phyloP scores from a whole-genome alignment of 1,284 basidiomycete species.

The Rhodotorula sp. region DNA sequence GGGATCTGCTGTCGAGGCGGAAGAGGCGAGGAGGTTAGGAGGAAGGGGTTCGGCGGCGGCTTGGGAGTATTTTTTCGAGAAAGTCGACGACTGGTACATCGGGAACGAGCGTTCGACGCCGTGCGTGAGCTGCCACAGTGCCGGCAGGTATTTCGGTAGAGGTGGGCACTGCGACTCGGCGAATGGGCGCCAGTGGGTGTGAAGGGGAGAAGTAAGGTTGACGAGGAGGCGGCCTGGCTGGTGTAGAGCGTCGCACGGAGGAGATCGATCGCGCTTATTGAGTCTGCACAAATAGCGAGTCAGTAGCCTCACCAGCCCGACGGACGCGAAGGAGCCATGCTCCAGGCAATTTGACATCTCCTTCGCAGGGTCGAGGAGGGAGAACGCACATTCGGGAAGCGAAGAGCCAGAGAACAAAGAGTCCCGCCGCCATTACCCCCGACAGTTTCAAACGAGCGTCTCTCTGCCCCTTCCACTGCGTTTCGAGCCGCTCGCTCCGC shows the following conservation, averaged over 20 bases:
- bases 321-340: too few relatives aligned
- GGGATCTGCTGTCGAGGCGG: conserved; percentile 5
- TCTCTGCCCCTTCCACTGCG: too few relatives aligned
- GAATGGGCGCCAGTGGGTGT: conserved; percentile 37
- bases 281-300: too few relatives aligned
- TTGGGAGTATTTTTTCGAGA: conserved; percentile 26
- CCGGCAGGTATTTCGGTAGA: conserved; percentile 33
- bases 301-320: too few relatives aligned
- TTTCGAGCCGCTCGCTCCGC: too few relatives aligned
- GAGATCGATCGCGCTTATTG: neutral
- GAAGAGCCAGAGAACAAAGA: too few relatives aligned
- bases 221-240: conserved; percentile 33
- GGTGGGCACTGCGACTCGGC: conserved; percentile 26
- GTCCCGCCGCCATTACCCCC: too few relatives aligned
- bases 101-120: conserved; percentile 18
- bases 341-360: too few relatives aligned
- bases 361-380: too few relatives aligned
- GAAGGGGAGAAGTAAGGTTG: conserved; percentile 35
- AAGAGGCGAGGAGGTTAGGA: neutral
- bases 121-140: conserved; percentile 36
- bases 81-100: conserved; percentile 14
- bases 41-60: conserved; percentile 23
- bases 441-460: too few relatives aligned
- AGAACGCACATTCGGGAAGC: too few relatives aligned
- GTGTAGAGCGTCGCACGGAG: conserved; percentile 30